Evolutionary conservation across 192 early-diverging fungal genomes (phyloP), one percentile per base, ranked within the genome.

Genomic region (Borealophlyctis nickersoniae): DNA sequence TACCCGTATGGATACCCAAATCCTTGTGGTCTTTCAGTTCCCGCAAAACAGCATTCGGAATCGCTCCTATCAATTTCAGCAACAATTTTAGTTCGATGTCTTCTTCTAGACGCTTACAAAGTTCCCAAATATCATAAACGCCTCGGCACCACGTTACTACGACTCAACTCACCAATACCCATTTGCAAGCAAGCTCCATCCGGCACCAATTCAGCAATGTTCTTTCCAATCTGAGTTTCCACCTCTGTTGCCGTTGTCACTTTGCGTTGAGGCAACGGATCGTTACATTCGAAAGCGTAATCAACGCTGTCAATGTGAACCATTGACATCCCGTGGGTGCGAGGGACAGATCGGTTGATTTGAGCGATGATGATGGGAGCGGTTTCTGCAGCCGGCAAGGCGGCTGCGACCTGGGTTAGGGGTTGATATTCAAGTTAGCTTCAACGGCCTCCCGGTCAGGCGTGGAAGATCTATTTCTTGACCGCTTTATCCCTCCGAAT

Each of bases 141-240:
- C 23, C 13, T 23, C 16, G 23, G 14, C 7, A 7, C 16, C 52
- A 13, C 13, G 11, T 23, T 24, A 53, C 26, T 23, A 26, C 52
- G 7, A 11, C 24, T 2, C 55, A 9, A 48, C 58, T 4, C 28
- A 36, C 74, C 78, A 50, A 82, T 82, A 11, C 80, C 80, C 72
- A 82, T 79, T 49, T 82, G 80, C 19, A 82, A 60, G 2, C 69
- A 73, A 4, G 80, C 78, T 13, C 80, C 80, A 61, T 82, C 73
- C 19, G 62, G 33, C 9, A 82, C 73, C 3, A 82, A 64, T 13
- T 27, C 58, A 2, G 80, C 74, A 35, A 82, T 73, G 54, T 60
- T 53, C 53, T 71, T 60, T 28, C 80, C 80, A 75, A 81, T 81
- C 52, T 49, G 19, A 7, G 13, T 24, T 45, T 81, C 80, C n/a